Evolutionary conservation across 208 protist species (phyloP).

Genomic region (Trypanosoma congolense): DNA sequence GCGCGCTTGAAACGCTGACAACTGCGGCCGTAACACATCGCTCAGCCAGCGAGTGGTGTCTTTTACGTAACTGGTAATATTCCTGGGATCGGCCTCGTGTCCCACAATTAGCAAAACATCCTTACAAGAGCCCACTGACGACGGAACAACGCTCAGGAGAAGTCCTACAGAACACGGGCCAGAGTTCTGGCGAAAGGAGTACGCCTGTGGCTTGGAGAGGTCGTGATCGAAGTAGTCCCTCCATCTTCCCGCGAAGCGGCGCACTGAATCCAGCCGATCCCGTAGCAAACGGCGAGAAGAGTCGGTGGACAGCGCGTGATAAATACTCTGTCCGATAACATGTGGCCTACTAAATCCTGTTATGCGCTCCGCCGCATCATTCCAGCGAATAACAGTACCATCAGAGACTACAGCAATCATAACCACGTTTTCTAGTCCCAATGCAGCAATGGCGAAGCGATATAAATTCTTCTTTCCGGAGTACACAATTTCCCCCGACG

Average conservation of each 20-base stretch:
- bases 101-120: conserved; percentile 83
- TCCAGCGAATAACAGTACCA: conserved; percentile 88
- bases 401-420: conserved; percentile 72
- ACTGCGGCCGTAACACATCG: conserved; percentile 65
- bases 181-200: conserved; percentile 64
- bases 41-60: conserved; percentile 74
- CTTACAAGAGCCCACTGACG: conserved; percentile 28
- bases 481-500: conserved; percentile 76
- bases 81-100: conserved; percentile 57
- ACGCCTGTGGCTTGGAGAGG: conserved; percentile 46
- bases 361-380: conserved; percentile 42
- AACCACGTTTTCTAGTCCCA: conserved; percentile 46
- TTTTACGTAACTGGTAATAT: conserved; percentile 60
- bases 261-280: conserved; percentile 34
- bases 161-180: conserved; percentile 58
- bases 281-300: conserved; percentile 38
- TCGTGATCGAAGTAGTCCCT: conserved; percentile 43
- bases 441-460: conserved; percentile 59
- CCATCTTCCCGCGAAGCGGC: conserved; percentile 59
- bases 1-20: conserved; percentile 53
- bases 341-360: conserved; percentile 58
- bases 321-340: conserved; percentile 72
- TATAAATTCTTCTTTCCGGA: conserved; percentile 75
- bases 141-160: conserved; percentile 70
- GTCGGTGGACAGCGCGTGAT: conserved; percentile 46